Evolutionary conservation across 768 basidiomycete species (phyloP), one percentile per base, ranked within the genome.

Genomic region (Tricholoma sp.): DNA sequence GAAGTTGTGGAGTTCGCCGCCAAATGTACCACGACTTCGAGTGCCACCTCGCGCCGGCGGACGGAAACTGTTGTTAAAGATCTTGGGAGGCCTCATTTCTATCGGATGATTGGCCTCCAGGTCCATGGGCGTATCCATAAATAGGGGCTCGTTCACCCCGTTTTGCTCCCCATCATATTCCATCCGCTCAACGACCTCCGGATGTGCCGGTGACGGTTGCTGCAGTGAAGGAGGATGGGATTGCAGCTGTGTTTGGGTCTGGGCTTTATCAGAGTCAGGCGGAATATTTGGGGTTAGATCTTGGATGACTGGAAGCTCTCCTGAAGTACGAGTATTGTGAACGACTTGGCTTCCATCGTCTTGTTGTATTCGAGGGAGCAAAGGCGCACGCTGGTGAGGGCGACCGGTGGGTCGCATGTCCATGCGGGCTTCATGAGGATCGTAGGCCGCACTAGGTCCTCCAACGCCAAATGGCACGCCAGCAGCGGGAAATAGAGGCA

Each of bases 241-340:
- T 52, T 66, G 68, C 12, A 58, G 55, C 43, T 64, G 71, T 31
- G 72, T 65, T 57, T 73, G 64, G 11, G 64, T 50, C 56, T 58
- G 19, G 63, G 59, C n/a, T 69, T 69, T 59, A 69, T 62, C 69
- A 4, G 47, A 31, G 11, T 71, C 71, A 9, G 72, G 71, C 21
- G 77, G 72, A 34, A 68, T 59, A 50, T 72, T 74, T 0, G 89
- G 89, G 0, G 90, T 92, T 39, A 92, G 74, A 65, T 92, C 90
- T 67, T 92, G 90, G 29, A 92, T 88, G 49, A 91, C 89, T 8
- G 89, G 88, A 4, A 90, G 79, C 69, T 91, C 90, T 56, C 89
- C 89, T 12, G 86, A 83, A 1, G 75, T 71, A 68, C 74, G 67
- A 49, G 72, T 59, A 53, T 73, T 61, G 58, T 74, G 75, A 21